Evolutionary conservation across 148 eudicot genomes (phyloP).

Genomic region (Vaccinium corymbosum): DNA sequence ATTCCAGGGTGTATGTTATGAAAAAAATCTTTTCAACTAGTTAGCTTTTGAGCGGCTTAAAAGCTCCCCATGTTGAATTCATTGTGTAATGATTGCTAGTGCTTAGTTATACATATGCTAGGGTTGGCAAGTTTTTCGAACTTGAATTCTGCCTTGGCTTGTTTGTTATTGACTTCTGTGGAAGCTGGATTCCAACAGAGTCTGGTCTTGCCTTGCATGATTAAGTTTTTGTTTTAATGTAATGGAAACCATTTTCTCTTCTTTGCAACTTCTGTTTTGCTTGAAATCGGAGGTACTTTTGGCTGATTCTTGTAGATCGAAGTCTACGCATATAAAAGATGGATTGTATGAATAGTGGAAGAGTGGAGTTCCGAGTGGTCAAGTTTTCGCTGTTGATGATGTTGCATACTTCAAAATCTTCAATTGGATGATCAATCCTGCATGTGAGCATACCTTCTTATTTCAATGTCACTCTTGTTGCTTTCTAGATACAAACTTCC

Average conservation of each 20-base stretch:
- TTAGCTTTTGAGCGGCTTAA: background rate
- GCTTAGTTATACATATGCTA: background rate
- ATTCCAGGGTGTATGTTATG: background rate
- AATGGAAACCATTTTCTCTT: background rate
- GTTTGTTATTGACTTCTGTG: background rate
- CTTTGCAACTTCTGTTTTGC: background rate
- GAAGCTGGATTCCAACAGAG: background rate
- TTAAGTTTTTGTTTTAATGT: background rate
- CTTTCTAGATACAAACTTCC: background rate
- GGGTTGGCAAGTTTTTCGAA: background rate
- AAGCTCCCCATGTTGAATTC: background rate
- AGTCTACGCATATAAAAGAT: background rate
- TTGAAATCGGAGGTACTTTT: background rate
- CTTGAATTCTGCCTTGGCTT: conserved; percentile 1
- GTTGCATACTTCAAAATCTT: background rate
- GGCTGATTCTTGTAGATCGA: background rate
- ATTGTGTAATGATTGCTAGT: background rate
- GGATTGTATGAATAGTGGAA: background rate
- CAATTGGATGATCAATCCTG: background rate
- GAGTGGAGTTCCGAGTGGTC: background rate
- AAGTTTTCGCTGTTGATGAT: background rate
- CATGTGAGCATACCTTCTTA: background rate
- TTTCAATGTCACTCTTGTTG: background rate
- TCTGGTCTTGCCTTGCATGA: background rate
- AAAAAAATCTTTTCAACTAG: background rate